Evolutionary conservation across 768 basidiomycete species (phyloP).

Genomic region (Panaeolus papilionaceus): DNA sequence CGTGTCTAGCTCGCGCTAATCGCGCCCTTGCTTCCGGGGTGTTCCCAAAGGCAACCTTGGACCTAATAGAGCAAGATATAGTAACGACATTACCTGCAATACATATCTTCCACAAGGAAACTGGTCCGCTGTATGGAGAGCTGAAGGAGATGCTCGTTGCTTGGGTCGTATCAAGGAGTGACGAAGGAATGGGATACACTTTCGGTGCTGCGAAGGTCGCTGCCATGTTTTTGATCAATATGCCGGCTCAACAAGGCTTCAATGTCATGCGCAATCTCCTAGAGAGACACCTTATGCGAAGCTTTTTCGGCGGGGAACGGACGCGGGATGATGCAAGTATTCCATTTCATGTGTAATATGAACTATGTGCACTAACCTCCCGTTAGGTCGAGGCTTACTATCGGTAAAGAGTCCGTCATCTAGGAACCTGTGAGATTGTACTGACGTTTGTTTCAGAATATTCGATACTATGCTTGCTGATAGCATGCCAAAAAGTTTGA

Average conservation of each 20-base stretch:
- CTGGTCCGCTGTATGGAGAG: conserved; percentile 82
- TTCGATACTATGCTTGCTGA: conserved; percentile 93
- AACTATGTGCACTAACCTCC: conserved; percentile 31
- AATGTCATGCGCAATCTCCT: conserved; percentile 85
- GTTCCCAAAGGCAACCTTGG: conserved; percentile 69
- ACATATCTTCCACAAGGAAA: conserved; percentile 79
- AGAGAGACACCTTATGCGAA: conserved; percentile 83
- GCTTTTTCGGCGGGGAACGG: conserved; percentile 78
- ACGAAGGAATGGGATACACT: conserved; percentile 82
- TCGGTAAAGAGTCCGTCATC: conserved; percentile 54
- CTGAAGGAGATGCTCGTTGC: conserved; percentile 85
- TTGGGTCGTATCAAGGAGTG: conserved; percentile 86
- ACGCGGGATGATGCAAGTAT: conserved; percentile 82
- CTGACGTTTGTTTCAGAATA: conserved; percentile 55
- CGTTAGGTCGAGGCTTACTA: conserved; percentile 88
- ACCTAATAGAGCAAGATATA: conserved; percentile 78
- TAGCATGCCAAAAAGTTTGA: conserved; percentile 89
- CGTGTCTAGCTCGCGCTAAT: conserved; percentile 75
- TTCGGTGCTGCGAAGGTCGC: conserved; percentile 75
- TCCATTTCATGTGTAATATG: conserved; percentile 14
- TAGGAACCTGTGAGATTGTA: conserved; percentile 12
- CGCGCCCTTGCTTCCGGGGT: conserved; percentile 67
- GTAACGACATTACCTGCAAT: conserved; percentile 73
- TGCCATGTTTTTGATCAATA: conserved; percentile 86
- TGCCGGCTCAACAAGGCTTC: conserved; percentile 78